Evolutionary conservation across 768 basidiomycete species (phyloP), one percentile per base, ranked within the genome.

Genomic region (Multifurca ochricompacta): DNA sequence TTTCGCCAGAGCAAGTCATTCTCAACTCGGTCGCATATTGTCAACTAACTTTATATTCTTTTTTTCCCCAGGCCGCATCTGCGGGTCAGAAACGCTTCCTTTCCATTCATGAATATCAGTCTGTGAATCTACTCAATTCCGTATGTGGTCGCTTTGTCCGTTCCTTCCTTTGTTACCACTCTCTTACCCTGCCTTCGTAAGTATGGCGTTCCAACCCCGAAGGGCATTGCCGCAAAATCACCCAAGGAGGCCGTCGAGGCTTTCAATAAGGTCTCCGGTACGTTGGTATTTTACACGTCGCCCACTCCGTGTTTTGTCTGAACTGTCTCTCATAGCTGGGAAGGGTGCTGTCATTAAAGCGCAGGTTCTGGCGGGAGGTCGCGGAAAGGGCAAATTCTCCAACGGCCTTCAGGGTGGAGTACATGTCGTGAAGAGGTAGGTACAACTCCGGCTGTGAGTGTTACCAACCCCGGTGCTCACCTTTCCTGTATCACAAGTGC

Each of bases 61-160:
- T 53, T 27, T 50, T 37, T 49, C 42, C 56, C 28, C 64, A 88
- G 86, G 71, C 74, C 68, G 78, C 75, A 63, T 83, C 81, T 79
- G 80, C 81, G 65, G 80, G 83, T 67, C 92, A 94, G 79, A 88
- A 78, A 74, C 89, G 93, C 60, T 87, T 83, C 69, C 82, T 97
- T 64, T 95, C 92, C 23, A 93, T 99, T 65, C 96, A 99, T 73
- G 96, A 99, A 74, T 91, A 96, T 74, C 94, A 98, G 71, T 95
- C 93, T 40, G 87, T 98, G 70, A 84, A 85, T 60, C 77, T 99
- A 42, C 80, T 99, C 63, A 96, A 97, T 74, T 85, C 91, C 60
- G 95, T 97, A 59, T 16, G 67, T 64, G 77, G 65, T 32, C 46
- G 41, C 27, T 14, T 45, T 32, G 34, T 47, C 34, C 40, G 18